Base-by-base conservation (phyloP, 768 basidiomycete species). In the Phlebiopsis gigantea region DNA sequence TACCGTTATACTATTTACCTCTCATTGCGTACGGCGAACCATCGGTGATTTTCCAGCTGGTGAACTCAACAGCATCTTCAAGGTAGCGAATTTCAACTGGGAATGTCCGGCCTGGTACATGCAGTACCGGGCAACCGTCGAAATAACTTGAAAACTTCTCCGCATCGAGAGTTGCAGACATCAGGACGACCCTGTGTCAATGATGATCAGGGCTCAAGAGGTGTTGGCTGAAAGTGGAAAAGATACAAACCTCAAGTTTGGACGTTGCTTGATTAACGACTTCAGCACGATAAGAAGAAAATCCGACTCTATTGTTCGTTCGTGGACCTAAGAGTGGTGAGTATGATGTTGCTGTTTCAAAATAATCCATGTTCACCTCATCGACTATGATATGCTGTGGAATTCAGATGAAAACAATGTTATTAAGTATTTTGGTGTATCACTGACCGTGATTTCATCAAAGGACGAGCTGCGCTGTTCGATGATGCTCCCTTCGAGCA, bases 151-250 rank as follows among this genome's bases (percentile, higher is more conserved):
- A 90, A 41, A 98, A 83, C 74, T 94, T 94, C 55, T 90, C 86
- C 1, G 92, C 85, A 62, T 99, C 93, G 24, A 97, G 77, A 0
- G 97, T 99, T 0, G 97, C 96, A 29, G 93, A 96, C 96, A 99
- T 99, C 46, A 98, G 78, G 15, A 98, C 82, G 41, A 99, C 83
- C 71, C 92, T 94, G 56, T 41, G 48, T 29, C 57, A 15, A 34
- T n/a, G 19, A 17, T 19, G 50, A 45, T 39, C 10, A 26, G 12
- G 2, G 34, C 28, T 25, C 6, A 10, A 17, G 34, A 2, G 19
- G 17, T 17, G 17, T 34, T 6, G 21, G 29, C 47, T 44, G 43
- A 60, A 19, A 31, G 46, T 22, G 2, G 17, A 30, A 7, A 42
- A 28, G 41, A 15, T 19, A 68, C 76, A 57, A 61, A 89, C 93